phyloP scores from a whole-genome alignment of 345 rosid species.

The Turnera subulata region DNA sequence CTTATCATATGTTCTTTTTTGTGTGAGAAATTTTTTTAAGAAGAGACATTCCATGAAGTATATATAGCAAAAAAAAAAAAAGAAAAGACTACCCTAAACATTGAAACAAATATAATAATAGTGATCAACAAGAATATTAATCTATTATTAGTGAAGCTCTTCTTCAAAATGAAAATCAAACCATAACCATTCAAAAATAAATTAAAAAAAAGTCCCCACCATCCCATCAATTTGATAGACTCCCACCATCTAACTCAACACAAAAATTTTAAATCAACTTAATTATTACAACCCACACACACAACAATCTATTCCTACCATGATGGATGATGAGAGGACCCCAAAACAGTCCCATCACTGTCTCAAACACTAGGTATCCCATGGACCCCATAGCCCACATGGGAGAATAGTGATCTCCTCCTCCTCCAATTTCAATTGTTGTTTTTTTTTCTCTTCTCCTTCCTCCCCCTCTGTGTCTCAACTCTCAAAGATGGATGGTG shows the following conservation, averaged over 20 bases:
- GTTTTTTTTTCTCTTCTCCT: no score
- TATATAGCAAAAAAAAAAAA: no score
- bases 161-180: not conserved
- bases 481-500: not conserved
- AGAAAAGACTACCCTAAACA: no score
- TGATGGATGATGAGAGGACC: conserved; percentile 13
- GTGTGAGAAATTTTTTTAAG: no score
- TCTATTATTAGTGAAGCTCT: no score
- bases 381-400: conserved; percentile 24
- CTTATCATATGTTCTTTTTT: no score
- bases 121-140: no score
- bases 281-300: not conserved
- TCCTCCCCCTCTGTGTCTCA: no score
- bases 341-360: conserved; percentile 26
- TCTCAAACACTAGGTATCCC: conserved; percentile 9
- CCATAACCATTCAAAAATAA: conserved; percentile 2
- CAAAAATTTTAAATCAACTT: not conserved
- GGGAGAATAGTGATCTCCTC: conserved; percentile 16
- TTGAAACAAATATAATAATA: no score
- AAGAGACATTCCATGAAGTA: no score
- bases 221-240: conserved; percentile 20
- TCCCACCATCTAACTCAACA: conserved; percentile 18
- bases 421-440: not conserved
- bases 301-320: not conserved
- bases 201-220: not conserved